A percentile compares a stretch with the other conserved stretches of the same genome.
phyloP scores from a whole-genome alignment of 2,329 filamentous ascomycete species.

The Falciphora oryzae region DNA sequence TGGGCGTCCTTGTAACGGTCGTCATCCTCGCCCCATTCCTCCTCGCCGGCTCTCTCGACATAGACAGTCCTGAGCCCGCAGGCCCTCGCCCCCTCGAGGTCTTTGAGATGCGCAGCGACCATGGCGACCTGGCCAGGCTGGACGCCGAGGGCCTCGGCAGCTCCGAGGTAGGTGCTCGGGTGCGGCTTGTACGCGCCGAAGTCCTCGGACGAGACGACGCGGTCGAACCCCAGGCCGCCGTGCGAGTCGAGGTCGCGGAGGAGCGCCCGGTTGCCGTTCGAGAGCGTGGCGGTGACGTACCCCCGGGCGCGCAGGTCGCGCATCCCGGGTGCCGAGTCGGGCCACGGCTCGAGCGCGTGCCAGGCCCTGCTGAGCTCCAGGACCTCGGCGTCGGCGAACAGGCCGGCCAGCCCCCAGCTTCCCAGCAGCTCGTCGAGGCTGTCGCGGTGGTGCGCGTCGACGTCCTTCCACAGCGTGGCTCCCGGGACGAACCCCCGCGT shows the following conservation, averaged over 20 bases:
- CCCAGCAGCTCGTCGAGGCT: conserved; percentile 54
- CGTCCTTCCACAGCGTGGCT: conserved; percentile 53
- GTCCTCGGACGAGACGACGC: conserved; percentile 60
- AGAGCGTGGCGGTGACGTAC: conserved; percentile 60
- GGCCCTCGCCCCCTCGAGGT: conserved; percentile 59
- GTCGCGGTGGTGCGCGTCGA: conserved; percentile 66
- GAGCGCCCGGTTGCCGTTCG: conserved; percentile 67
- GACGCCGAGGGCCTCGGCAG: conserved; percentile 51
- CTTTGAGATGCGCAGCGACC: conserved; percentile 69
- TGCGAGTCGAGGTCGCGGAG: conserved; percentile 57
- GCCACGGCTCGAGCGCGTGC: conserved; percentile 68
- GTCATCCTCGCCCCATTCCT: conserved; percentile 43
- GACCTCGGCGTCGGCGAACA: conserved; percentile 56
- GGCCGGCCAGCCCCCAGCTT: conserved; percentile 46
- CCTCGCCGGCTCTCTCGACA: conserved; percentile 63
- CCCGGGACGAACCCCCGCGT: conserved; percentile 45
- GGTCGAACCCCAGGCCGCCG: conserved; percentile 56
- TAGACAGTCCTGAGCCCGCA: conserved; percentile 67
- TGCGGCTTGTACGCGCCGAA: conserved; percentile 73
- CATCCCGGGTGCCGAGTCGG: conserved; percentile 55
- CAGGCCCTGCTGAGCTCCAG: conserved; percentile 60
- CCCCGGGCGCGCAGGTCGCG: conserved; percentile 38
- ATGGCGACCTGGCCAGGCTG: conserved; percentile 60
- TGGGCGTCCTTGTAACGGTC: conserved; percentile 36
- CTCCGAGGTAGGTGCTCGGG: conserved; percentile 62